phyloP scores from a whole-genome alignment of 768 basidiomycete species.

The Boletus sp. region DNA sequence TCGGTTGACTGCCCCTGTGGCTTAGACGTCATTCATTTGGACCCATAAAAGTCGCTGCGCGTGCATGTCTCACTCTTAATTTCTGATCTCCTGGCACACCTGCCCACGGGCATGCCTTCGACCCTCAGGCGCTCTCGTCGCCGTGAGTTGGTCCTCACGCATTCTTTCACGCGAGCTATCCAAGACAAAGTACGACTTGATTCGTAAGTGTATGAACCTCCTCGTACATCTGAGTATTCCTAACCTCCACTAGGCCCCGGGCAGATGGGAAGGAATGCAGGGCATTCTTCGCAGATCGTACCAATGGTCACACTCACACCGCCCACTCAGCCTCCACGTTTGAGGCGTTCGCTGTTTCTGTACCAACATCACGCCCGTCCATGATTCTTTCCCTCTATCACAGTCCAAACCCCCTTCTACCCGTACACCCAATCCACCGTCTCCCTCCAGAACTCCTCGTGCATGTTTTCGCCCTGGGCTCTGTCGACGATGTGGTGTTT shows the following conservation, averaged over 20 bases:
- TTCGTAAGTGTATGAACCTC: conserved; percentile 28
- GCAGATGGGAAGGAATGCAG: conserved; percentile 23
- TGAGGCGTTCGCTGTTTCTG: conserved; percentile 15
- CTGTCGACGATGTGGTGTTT: conserved; percentile 54
- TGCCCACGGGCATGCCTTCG: conserved; percentile 36
- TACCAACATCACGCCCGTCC: conserved; percentile 25
- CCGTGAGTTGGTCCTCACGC: conserved; percentile 46
- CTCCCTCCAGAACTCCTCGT: conserved; percentile 66
- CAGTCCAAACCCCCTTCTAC: conserved; percentile 16
- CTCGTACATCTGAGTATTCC: neutral
- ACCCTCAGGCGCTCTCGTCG: conserved; percentile 48
- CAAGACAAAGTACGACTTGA: conserved; percentile 38
- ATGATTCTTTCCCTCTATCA: conserved; percentile 29
- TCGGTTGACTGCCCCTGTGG: conserved; percentile 30
- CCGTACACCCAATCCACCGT: conserved; percentile 50
- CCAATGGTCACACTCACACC: conserved; percentile 17
- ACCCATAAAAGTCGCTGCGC: conserved; percentile 30
- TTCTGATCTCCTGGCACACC: conserved; percentile 12
- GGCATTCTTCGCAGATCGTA: conserved; percentile 20
- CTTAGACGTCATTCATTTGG: conserved; percentile 16
- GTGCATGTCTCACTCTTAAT: conserved; percentile 13
- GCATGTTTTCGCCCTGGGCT: conserved; percentile 60
- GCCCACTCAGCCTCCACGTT: conserved; percentile 13
- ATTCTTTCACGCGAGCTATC: conserved; percentile 49
- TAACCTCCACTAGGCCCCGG: conserved; percentile 14